Evolutionary conservation across 176 grass and related monocot species (phyloP).

Genomic region (Avena atlantica): DNA sequence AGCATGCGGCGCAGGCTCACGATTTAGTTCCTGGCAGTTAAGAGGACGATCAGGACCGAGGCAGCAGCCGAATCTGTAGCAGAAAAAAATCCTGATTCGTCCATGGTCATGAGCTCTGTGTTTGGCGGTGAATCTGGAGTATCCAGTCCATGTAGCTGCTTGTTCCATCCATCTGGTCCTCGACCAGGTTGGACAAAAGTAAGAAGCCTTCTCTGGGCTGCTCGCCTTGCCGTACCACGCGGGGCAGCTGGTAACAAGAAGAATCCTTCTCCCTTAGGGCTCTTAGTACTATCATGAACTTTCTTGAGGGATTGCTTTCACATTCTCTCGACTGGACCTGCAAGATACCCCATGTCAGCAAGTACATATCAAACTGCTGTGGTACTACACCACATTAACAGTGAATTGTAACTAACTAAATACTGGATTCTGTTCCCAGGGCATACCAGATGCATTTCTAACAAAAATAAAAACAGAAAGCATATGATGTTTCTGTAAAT

Average conservation of each 20-base stretch:
- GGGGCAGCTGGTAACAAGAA: slow-evolving; percentile 70
- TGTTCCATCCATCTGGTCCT: slow-evolving; percentile 83
- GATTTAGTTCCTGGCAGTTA: slow-evolving; percentile 13
- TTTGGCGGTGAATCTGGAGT: slow-evolving; percentile 88
- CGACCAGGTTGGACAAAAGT: slow-evolving; percentile 80
- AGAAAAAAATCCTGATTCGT: slow-evolving; percentile 30
- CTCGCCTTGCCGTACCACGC: slow-evolving; percentile 83
- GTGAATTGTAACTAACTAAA: not conserved
- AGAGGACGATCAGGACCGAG: not conserved
- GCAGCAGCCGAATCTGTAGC: slow-evolving; percentile 38
- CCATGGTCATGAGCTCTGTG: slow-evolving; percentile 60
- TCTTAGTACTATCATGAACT: slow-evolving; percentile 60
- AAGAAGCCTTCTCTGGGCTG: slow-evolving; percentile 91
- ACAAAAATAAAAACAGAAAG: not conserved
- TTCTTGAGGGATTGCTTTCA: slow-evolving; percentile 64
- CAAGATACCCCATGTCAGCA: slow-evolving; percentile 27
- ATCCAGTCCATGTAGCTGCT: slow-evolving; percentile 89
- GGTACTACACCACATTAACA: not conserved
- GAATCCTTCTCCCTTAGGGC: slow-evolving; percentile 64
- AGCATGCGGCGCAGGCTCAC: not conserved
- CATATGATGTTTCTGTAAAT: not conserved
- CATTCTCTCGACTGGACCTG: slow-evolving; percentile 67
- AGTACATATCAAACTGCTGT: not conserved
- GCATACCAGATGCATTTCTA: not conserved
- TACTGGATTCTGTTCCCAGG: not conserved